phyloP scores from a whole-genome alignment of 1,284 basidiomycete species.

The Irpex lacteus region DNA sequence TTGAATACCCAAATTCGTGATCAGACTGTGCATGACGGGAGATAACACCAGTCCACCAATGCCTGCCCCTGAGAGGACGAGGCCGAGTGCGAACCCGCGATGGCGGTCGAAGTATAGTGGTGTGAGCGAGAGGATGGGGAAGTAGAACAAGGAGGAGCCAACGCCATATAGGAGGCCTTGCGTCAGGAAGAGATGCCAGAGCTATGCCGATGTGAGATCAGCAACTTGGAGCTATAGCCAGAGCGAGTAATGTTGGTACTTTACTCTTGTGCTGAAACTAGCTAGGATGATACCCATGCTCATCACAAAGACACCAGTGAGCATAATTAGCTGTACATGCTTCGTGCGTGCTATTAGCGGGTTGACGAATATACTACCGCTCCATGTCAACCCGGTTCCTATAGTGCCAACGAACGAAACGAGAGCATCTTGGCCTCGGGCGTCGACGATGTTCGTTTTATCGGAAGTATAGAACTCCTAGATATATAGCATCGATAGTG shows the following conservation, averaged over 20 bases:
- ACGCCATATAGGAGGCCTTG: conserved; percentile 42
- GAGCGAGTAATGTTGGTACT: not conserved
- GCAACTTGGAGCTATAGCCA: not conserved
- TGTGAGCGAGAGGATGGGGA: conserved; percentile 40
- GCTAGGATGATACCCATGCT: conserved; percentile 40
- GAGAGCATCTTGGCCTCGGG: conserved; percentile 37
- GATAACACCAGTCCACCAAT: conserved; percentile 44
- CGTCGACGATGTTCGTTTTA: conserved; percentile 34
- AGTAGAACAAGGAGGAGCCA: conserved; percentile 44
- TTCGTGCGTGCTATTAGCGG: conserved; percentile 35
- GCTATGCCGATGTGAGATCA: conserved; percentile 20
- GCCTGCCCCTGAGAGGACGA: conserved; percentile 40
- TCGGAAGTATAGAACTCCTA: conserved; percentile 44
- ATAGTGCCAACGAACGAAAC: conserved; percentile 43
- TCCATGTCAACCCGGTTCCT: conserved; percentile 45
- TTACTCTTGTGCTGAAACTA: conserved; percentile 37
- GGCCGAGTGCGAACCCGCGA: conserved; percentile 44
- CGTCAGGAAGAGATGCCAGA: conserved; percentile 45
- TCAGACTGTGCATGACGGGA: conserved; percentile 36
- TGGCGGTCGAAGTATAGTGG: conserved; percentile 44
- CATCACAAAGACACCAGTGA: conserved; percentile 39
- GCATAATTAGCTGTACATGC: conserved; percentile 34
- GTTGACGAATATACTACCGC: conserved; percentile 44
- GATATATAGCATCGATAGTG: not conserved
- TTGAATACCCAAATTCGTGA: conserved; percentile 33